Base-by-base conservation (phyloP, 2,329 filamentous ascomycete genomes). In the Aspergillus sp. region DNA sequence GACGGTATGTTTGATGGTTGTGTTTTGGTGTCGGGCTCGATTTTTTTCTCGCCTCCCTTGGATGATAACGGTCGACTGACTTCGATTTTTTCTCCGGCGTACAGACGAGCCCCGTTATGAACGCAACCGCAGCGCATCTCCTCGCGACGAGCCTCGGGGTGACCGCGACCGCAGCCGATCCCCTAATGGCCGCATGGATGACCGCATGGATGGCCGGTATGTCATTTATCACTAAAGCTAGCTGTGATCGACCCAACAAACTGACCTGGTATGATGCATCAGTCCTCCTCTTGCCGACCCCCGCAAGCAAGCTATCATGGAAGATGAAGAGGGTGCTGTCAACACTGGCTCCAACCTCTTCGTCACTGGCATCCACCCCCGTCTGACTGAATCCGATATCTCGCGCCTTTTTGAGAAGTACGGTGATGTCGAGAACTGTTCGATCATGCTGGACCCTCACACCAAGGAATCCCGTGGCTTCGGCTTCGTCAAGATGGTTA, bases 381-480 rank as follows among this genome's bases (percentile, higher is more conserved):
- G 88, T 60, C 81, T 98, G 54, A 84, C 81, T 38, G 93, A 98
- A 69, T 80, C 84, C 11, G 93, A 97, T 65, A 88, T 98, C 49
- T 86, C 87, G 43, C 90, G 90, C 67, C 84, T 98, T 54, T 98
- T 98, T 64, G 90, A 96, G 74, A 98, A 97, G 73, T 97, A 97
- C 62, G 93, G 93, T 57, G 90, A 95, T 66, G 93, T 98, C 41
- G 91, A 97, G 74, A 97, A 94, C 74, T 97, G 91, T 76, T 94
- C 96, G 70, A 98, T 98, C 74, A 98, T 98, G 93, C 83, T 91
- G 63, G 93, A 98, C 65, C 93, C 93, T 50, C 93, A 98, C 71
- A 94, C 88, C 62, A 95, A 95, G 74, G 93, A 98, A 72, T 97
- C 91, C 58, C 93, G 93, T 70, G 93, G 93, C 55, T 98, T 98